Base-by-base conservation (phyloP, 371 early-diverging fungal species). In the Mortierella sp. region DNA sequence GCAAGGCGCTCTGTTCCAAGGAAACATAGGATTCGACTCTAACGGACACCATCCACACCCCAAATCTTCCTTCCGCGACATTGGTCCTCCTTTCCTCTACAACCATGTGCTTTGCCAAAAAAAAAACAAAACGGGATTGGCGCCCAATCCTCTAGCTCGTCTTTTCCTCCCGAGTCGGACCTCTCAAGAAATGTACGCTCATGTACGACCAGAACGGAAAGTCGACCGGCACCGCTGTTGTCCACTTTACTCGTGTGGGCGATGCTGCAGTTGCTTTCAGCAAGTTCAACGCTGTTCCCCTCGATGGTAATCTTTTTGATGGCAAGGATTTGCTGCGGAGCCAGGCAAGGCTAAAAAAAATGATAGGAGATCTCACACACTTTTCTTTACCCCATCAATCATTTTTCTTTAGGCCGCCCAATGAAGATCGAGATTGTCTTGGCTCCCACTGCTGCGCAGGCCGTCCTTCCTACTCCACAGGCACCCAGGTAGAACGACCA, bases 401-500 rank as follows among this genome's bases (percentile, higher is more conserved):
- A n/a, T n/a, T n/a, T n/a, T n/a, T n/a, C n/a, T 45, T 5, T 60
- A 82, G 82, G 81, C 21, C 83, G 83, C 49, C 84, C 90, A n/a
- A 93, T 93, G 92, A 85, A 79, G 61, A 89, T 93, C 50, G 93
- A 92, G 71, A 81, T 91, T 27, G 79, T 89, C 27, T 79, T 88
- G 59, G 78, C 81, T 46, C 87, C 91, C 14, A 61, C 81, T 39
- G 72, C 83, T 31, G 81, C 84, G 24, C 69, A 69, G 46, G 63
- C 73, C 39, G 58, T 72, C 43, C 79, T 69, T 18, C 62, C 62
- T n/a, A 12, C 59, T 19, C 10, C 50, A 21, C 39, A 52, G 14
- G 38, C 64, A 30, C 55, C 69, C 57, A 67, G 71, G 83, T 69
- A 66, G n/a, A n/a, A n/a, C n/a, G n/a, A n/a, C n/a, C n/a, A n/a